These are phyloP conservation scores for Begonia loranthoides DNA, from an alignment of 306 rosid species.

Conservation along the genomic window DNA sequence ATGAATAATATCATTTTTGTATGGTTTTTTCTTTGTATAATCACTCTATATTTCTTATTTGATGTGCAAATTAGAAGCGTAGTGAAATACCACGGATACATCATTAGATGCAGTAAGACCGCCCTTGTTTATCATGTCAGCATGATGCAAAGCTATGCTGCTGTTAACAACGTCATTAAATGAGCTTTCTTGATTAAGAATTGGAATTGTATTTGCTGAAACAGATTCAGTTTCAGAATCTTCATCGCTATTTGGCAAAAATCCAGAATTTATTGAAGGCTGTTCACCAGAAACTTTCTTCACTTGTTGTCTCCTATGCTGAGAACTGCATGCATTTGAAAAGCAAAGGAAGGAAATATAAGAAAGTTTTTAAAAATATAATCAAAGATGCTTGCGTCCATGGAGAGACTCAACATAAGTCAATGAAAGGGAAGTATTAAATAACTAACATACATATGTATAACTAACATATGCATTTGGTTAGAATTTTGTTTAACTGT, in stretches of 20 bases:
- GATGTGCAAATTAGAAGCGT: too few species aligned
- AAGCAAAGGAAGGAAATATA: not conserved
- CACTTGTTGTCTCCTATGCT: slow-evolving; percentile 35
- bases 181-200: slow-evolving; percentile 20
- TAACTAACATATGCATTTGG: too few species aligned
- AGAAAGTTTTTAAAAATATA: not conserved
- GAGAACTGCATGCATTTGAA: slow-evolving; percentile 33
- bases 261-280: slow-evolving; percentile 27
- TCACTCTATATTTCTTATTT: too few species aligned
- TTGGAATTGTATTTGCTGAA: slow-evolving; percentile 17
- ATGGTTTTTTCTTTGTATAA: too few species aligned
- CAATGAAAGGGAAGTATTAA: not conserved
- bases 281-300: slow-evolving; percentile 38
- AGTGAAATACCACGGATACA: too few species aligned
- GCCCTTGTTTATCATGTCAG: slow-evolving; percentile 16
- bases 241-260: slow-evolving; percentile 25
- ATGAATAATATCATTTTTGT: too few species aligned
- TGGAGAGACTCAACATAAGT: not conserved
- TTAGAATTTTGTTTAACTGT: too few species aligned
- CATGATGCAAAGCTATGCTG: slow-evolving; percentile 10
- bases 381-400: not conserved
- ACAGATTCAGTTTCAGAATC: slow-evolving; percentile 24
- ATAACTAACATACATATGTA: too few species aligned
- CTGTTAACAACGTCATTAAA: slow-evolving; percentile 13
- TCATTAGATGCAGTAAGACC: slow-evolving; percentile 17